A percentile compares a stretch with the other conserved stretches of the same genome.
Evolutionary conservation across 768 basidiomycete genomes (phyloP).

Genomic region (Serendipita sp.): DNA sequence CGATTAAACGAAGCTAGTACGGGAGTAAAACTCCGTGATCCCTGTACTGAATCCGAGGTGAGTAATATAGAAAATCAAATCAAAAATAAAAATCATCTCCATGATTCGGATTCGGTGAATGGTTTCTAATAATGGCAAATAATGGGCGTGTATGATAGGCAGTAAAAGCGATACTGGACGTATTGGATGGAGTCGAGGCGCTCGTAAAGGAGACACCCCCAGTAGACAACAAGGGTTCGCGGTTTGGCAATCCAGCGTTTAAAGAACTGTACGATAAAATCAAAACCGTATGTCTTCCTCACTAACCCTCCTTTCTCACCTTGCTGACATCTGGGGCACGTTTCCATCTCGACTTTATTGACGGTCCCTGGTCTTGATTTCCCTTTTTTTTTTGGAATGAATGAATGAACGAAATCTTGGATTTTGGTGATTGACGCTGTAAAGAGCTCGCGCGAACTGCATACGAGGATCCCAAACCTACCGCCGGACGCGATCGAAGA

Average conservation of each 20-base stretch:
- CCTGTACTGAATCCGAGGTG: conserved; percentile 42
- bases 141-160: conserved; percentile 26
- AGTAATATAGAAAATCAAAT: neutral
- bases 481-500: conserved; percentile 46
- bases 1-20: conserved; percentile 59
- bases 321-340: too few species aligned
- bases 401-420: too few species aligned
- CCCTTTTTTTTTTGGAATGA: neutral
- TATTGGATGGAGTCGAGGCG: conserved; percentile 51
- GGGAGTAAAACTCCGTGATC: conserved; percentile 58
- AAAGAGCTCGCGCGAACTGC: conserved; percentile 41
- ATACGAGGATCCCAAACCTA: conserved; percentile 39
- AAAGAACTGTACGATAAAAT: conserved; percentile 78
- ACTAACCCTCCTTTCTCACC: too few species aligned
- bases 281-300: conserved; percentile 29
- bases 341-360: too few species aligned
- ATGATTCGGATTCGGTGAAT: too few species aligned
- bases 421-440: neutral
- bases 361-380: too few species aligned
- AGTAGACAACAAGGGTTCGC: conserved; percentile 73
- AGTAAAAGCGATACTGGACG: conserved; percentile 38
- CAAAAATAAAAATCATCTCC: too few species aligned
- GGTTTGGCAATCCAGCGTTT: conserved; percentile 98
- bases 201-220: conserved; percentile 61
- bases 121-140: too few species aligned